A percentile compares a stretch with the other conserved stretches of the same genome.
These are phyloP conservation scores for Pythium chondricola DNA, from an alignment of 352 stramenopile species.

Conservation along the genomic window DNA sequence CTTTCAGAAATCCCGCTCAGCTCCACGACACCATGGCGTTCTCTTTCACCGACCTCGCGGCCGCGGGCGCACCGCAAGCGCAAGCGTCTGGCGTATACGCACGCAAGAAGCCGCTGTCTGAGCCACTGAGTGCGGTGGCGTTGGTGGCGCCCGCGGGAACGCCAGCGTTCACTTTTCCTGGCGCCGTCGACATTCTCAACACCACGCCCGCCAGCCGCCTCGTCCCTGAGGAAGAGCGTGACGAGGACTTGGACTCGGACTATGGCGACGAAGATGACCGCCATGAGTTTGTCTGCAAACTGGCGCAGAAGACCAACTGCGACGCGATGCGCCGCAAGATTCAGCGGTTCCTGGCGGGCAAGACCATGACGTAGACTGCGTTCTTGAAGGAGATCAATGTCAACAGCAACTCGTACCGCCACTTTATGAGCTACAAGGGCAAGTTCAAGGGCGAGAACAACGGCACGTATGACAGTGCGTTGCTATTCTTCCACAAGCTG, in stretches of 20 bases:
- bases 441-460: conserved; percentile 32
- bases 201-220: background rate
- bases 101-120: background rate
- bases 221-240: conserved; percentile 1
- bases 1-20: too few relatives aligned
- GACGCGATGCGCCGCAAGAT: conserved; percentile 41
- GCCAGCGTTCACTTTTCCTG: conserved; percentile 10
- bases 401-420: conserved; percentile 45
- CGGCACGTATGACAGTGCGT: conserved; percentile 27
- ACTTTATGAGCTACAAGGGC: conserved; percentile 52
- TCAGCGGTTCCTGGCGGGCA: conserved; percentile 38
- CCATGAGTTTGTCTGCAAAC: conserved; percentile 4
- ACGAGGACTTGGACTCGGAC: background rate
- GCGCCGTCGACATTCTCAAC: conserved; percentile 12
- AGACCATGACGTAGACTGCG: conserved; percentile 45
- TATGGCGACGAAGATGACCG: conserved; percentile 12
- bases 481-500: conserved; percentile 38
- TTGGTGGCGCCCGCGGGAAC: background rate
- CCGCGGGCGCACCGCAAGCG: conserved; percentile 3
- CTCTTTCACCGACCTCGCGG: conserved; percentile 3
- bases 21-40: conserved; percentile 7
- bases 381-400: conserved; percentile 30
- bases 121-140: background rate
- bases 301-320: conserved; percentile 29
- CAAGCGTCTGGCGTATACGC: background rate